These are phyloP conservation scores for Metschnikowia santaceciliae DNA, from an alignment of 805 yeast genomes.

Conservation along the genomic window DNA sequence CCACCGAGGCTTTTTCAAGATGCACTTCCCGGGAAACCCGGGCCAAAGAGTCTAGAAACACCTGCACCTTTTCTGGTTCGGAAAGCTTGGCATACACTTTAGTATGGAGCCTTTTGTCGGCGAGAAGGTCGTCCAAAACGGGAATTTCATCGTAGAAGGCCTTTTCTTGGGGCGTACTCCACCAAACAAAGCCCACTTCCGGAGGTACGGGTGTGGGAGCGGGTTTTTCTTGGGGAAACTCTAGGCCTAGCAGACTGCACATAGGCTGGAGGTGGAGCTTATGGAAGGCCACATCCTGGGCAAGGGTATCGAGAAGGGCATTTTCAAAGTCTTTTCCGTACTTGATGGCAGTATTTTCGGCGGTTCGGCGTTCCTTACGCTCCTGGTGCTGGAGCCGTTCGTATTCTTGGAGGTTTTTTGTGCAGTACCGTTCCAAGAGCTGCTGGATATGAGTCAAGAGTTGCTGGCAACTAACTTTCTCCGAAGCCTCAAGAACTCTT, in stretches of 20 bases:
- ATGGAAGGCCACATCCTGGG: constrained; percentile 3
- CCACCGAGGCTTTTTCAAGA: constrained; percentile 44
- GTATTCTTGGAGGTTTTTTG: neutral
- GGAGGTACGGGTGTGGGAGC: constrained; percentile 6
- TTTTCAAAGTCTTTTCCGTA: neutral
- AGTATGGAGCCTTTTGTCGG: constrained; percentile 11
- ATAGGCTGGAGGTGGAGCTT: constrained; percentile 7
- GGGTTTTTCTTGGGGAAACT: constrained; percentile 19
- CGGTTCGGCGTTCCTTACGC: neutral
- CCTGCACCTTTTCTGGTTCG: constrained; percentile 39
- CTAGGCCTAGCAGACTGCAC: constrained; percentile 9
- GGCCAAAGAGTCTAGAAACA: constrained; percentile 42
- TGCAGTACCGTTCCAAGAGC: constrained; percentile 4
- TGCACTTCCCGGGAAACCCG: constrained; percentile 43
- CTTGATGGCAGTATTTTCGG: neutral
- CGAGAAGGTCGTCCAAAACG: constrained; percentile 29
- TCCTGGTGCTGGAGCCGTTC: constrained; percentile 1
- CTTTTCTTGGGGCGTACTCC: constrained; percentile 67
- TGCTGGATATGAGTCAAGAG: constrained; percentile 2
- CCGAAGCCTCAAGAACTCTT: no score
- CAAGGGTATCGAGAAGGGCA: constrained; percentile 6
- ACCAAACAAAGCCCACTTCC: constrained; percentile 23
- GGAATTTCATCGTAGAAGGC: constrained; percentile 61
- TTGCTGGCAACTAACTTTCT: neutral
- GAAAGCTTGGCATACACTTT: constrained; percentile 11